Base-by-base conservation (phyloP, 2,329 filamentous ascomycete species). In the Cylindrodendrum hubeiense region DNA sequence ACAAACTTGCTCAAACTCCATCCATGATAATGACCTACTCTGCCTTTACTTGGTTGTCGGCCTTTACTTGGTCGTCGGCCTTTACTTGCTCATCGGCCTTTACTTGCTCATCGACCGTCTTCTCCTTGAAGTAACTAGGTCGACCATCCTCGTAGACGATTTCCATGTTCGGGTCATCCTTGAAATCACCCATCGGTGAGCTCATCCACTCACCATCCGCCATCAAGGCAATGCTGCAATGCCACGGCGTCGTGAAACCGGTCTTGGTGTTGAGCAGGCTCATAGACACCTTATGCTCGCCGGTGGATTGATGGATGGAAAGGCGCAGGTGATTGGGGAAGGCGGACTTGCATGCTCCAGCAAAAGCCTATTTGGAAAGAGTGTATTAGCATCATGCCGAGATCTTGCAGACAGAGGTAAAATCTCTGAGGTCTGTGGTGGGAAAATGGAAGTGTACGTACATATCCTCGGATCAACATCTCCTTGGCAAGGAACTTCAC, bases 241-340 rank as follows among this genome's bases (percentile, higher is more conserved):
- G 76, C 76, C 76, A 78, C 0, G 76, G 76, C 0, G 76, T 78
- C 0, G 76, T 78, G 50, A 72, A 78, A 2, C 71, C 72, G 0
- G 74, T 77, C 21, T 69, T 71, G 22, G 76, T 77, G 58, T 73
- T 69, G 13, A 78, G 70, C 4, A 77, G 61, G 10, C 74, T 70
- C 17, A 78, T 69, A 0, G 74, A 78, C 2, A 78, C 53, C 37
- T 78, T 78, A 28, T 70, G 61, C 1, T 67, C 70, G 0, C 69
- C 75, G 0, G 70, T 67, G 0, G 76, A 78, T 5, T 75, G 67
- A 13, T 78, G 76, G 3, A 78, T 78, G 1, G 74, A 76, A 1
- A 78, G 73, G 2, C 76, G 70, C 1, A 78, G 51, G 7, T 78
- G 62, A 41, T 73, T 46, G 0, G 74, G 73, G 28, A 76, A 78